Percentiles rank a stretch among this genome's conserved stretches.
These are phyloP conservation scores for Brassica carinata DNA, from an alignment of 345 rosid species.

Conservation along the genomic window DNA sequence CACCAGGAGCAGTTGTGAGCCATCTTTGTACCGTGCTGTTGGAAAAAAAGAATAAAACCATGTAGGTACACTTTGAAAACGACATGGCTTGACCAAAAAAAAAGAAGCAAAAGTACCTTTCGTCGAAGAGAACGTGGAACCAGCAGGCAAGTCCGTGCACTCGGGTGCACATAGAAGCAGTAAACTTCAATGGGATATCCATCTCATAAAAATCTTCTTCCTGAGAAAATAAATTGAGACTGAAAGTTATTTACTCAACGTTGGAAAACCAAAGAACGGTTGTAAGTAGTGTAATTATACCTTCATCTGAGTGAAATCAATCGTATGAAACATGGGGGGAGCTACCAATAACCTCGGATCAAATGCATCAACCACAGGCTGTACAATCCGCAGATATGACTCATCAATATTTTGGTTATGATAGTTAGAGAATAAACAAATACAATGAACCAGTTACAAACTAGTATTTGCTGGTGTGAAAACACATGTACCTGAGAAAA, in stretches of 20 bases:
- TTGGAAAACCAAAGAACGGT: background rate
- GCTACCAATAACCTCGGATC: conserved; percentile 97
- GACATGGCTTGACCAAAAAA: background rate
- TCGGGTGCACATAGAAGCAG: conserved; percentile 81
- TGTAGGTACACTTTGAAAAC: background rate
- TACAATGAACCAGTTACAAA: background rate
- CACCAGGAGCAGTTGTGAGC: conserved; percentile 98
- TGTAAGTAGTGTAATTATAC: conserved; percentile 40
- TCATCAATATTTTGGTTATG: conserved; percentile 12
- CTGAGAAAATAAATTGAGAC: conserved; percentile 46
- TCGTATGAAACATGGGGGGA: conserved; percentile 61
- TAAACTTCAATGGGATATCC: conserved; percentile 84
- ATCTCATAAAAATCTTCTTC: conserved; percentile 91
- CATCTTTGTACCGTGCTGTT: conserved; percentile 89
- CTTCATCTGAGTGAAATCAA: conserved; percentile 81
- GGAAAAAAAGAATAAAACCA: background rate
- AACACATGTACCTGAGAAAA: conserved; percentile 80
- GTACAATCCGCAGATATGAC: conserved; percentile 28
- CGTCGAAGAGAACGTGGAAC: conserved; percentile 92
- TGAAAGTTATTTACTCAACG: background rate
- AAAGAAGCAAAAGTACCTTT: conserved; percentile 54
- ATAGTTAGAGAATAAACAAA: conserved; percentile 7
- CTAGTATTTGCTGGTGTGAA: background rate
- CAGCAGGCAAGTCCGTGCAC: conserved; percentile 98
- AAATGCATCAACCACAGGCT: conserved; percentile 99